A percentile compares a stretch with the other conserved stretches of the same genome.
phyloP scores from a whole-genome alignment of 2,329 filamentous ascomycete genomes.

The Aspergillus fumigatiaffinis region DNA sequence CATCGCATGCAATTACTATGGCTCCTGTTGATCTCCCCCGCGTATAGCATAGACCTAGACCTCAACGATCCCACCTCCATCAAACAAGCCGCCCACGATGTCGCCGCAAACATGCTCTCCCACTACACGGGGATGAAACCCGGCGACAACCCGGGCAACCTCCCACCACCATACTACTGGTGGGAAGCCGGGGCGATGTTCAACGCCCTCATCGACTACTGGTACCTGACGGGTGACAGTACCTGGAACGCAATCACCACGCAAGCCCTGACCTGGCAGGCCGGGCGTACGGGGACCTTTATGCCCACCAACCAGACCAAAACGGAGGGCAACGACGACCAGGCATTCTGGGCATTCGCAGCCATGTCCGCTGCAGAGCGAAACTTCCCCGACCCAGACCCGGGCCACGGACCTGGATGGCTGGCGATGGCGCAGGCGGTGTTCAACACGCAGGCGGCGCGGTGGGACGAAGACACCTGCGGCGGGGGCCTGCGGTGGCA shows the following conservation, averaged over 20 bases:
- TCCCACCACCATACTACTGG: constrained; percentile 48
- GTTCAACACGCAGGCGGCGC: constrained; percentile 70
- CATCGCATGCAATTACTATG: constrained; percentile 12
- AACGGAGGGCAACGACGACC: constrained; percentile 54
- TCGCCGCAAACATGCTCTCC: constrained; percentile 48
- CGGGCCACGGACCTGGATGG: constrained; percentile 63
- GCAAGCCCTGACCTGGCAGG: constrained; percentile 37
- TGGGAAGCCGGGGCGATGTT: constrained; percentile 46
- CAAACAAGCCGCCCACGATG: constrained; percentile 42
- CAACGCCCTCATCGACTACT: constrained; percentile 39
- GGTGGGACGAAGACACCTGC: constrained; percentile 67
- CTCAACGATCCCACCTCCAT: constrained; percentile 35
- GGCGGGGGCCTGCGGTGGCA: constrained; percentile 60
- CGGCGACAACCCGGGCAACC: constrained; percentile 48
- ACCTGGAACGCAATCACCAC: constrained; percentile 36
- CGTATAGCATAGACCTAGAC: constrained; percentile 8
- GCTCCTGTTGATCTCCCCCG: constrained; percentile 7
- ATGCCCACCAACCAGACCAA: constrained; percentile 41
- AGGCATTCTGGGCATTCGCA: constrained; percentile 55
- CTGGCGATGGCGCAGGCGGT: constrained; percentile 73
- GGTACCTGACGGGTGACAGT: constrained; percentile 41
- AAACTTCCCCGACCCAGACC: constrained; percentile 35
- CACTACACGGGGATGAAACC: constrained; percentile 49
- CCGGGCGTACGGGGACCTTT: constrained; percentile 34
- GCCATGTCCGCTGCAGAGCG: constrained; percentile 55